Conservation (phyloP, 2,329 filamentous ascomycete species). For the Claviceps cyperi region DNA sequence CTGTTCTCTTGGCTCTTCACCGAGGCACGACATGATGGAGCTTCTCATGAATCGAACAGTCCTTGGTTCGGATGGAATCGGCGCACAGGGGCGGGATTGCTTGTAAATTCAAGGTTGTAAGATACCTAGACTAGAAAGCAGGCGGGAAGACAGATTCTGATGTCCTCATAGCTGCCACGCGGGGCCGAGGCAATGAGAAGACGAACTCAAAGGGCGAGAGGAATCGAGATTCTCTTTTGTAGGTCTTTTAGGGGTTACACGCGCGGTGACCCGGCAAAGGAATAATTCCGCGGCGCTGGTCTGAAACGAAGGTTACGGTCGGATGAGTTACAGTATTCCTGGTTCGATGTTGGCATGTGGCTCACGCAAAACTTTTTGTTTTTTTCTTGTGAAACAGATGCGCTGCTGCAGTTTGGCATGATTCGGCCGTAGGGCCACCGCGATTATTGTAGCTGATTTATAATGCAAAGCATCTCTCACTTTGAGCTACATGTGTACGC, state of each 20-base stretch:
- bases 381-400: neutral
- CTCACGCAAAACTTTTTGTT: neutral
- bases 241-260: neutral
- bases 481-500: too few relatives aligned
- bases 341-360: neutral
- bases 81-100: constrained; percentile 2
- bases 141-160: neutral
- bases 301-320: neutral
- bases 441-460: neutral
- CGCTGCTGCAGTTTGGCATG: neutral
- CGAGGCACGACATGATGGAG: neutral
- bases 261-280: neutral
- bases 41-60: neutral
- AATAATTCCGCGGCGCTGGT: neutral
- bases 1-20: neutral
- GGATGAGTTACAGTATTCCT: neutral
- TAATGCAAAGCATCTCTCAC: too few relatives aligned
- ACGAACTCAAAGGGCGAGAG: neutral
- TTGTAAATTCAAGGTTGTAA: constrained; percentile 4
- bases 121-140: neutral
- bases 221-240: neutral
- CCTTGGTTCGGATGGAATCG: neutral
- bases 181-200: neutral
- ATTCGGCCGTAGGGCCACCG: neutral
- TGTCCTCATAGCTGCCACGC: neutral